Percentiles rank a stretch among this genome's conserved stretches.
These are phyloP conservation scores for Liriodendron chinense DNA, from an alignment of 164 flowering plant genomes.

Conservation along the genomic window DNA sequence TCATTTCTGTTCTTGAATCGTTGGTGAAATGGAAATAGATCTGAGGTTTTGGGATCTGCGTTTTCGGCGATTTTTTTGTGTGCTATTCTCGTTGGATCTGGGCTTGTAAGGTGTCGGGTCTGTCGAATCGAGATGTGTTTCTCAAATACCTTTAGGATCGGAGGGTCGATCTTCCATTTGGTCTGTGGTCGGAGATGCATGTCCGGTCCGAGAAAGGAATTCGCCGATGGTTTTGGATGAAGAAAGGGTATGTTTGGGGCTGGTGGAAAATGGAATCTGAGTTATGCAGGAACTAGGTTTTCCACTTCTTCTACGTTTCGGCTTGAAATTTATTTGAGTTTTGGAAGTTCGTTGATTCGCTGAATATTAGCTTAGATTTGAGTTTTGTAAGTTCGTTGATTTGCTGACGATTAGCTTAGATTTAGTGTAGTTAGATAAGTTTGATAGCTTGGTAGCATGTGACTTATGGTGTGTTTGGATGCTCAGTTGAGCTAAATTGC, in stretches of 20 bases:
- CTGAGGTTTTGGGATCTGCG: slow-evolving; percentile 9
- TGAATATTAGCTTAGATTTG: too few relatives aligned
- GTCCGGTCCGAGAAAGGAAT: background rate
- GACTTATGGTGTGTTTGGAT: background rate
- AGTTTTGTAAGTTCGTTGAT: too few relatives aligned
- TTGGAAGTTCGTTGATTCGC: too few relatives aligned
- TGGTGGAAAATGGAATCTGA: too few relatives aligned
- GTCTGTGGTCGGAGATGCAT: background rate
- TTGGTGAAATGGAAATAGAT: slow-evolving; percentile 6
- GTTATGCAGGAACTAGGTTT: too few relatives aligned
- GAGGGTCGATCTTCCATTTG: background rate
- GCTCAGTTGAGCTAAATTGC: background rate
- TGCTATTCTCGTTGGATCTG: background rate
- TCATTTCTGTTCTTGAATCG: background rate
- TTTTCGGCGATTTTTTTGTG: background rate
- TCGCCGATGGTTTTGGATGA: background rate
- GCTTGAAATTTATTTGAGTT: too few relatives aligned
- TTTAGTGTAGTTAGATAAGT: background rate
- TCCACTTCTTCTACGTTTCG: too few relatives aligned
- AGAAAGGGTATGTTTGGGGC: too few relatives aligned
- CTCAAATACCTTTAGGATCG: background rate
- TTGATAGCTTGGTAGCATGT: background rate
- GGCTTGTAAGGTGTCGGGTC: background rate
- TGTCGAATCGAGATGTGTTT: background rate
- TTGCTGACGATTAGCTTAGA: too few relatives aligned